Percentiles rank a stretch among this genome's conserved stretches.
Conservation (phyloP, 2,329 filamentous ascomycete genomes). For the Fusarium proliferatum region DNA sequence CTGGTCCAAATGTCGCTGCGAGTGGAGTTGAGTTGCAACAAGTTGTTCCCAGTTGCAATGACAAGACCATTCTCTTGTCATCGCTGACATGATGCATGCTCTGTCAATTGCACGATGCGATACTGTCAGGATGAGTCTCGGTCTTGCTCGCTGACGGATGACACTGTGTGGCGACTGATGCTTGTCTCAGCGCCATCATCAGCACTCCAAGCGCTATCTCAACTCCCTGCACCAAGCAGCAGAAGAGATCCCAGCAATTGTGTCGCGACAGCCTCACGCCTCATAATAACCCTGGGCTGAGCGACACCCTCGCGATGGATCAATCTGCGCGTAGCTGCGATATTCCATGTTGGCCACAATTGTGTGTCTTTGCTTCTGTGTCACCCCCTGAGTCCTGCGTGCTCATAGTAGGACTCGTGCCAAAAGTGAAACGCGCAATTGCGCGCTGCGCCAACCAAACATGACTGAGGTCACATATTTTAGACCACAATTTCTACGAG, state of each 20-base stretch:
- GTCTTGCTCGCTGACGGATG: not conserved
- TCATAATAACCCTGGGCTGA: no score
- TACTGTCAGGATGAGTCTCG: rapidly evolving
- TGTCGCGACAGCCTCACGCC: not conserved
- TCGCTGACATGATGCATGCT: rapidly evolving
- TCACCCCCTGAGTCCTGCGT: not conserved
- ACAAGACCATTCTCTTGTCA: rapidly evolving
- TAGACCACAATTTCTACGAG: not conserved
- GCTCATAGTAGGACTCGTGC: not conserved
- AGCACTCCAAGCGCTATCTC: not conserved
- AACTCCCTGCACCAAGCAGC: not conserved
- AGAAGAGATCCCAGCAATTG: rapidly evolving
- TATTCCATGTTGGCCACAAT: not conserved
- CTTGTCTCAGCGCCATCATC: not conserved
- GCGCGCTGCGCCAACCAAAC: not conserved
- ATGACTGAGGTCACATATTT: not conserved
- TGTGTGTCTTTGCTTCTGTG: not conserved
- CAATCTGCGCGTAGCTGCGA: not conserved
- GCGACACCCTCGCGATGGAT: rapidly evolving
- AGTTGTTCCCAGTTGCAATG: rapidly evolving
- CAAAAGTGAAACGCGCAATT: not conserved
- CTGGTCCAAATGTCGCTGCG: not conserved
- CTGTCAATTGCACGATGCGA: rapidly evolving
- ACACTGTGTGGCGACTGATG: rapidly evolving
- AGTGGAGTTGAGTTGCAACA: not conserved